These are phyloP conservation scores for Russula abietina DNA, from an alignment of 768 basidiomycete species.

Conservation along the genomic window DNA sequence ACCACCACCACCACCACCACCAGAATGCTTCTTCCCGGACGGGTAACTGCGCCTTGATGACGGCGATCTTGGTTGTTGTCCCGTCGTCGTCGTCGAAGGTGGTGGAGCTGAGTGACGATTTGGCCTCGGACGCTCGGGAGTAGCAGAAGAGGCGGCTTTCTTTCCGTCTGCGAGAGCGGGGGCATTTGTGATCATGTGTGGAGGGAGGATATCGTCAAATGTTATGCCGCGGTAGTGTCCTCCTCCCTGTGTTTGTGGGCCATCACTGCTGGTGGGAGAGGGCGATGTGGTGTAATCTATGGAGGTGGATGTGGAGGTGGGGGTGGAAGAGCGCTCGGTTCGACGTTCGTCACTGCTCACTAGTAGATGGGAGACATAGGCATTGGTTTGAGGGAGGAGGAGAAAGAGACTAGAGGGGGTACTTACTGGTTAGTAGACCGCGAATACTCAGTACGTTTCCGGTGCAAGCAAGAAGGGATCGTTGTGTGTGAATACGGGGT, in stretches of 20 bases:
- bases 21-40: neutral
- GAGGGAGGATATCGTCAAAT: constrained; percentile 10
- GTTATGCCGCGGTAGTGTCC: constrained; percentile 17
- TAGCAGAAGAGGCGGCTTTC: neutral
- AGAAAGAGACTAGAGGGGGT: too few species aligned
- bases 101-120: neutral
- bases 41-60: neutral
- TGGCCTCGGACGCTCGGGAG: neutral
- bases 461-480: too few species aligned
- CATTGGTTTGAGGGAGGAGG: too few species aligned
- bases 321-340: neutral
- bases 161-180: constrained; percentile 4
- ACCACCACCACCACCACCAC: fast-evolving
- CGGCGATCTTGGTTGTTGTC: neutral
- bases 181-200: constrained; percentile 10
- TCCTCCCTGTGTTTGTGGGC: neutral
- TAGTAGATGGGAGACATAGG: too few species aligned
- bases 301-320: neutral
- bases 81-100: neutral
- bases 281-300: neutral
- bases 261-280: too few species aligned
- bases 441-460: too few species aligned
- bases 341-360: neutral
- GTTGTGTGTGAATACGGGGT: too few species aligned
- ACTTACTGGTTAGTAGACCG: too few species aligned